A percentile compares a stretch with the other conserved stretches of the same genome.
These are phyloP conservation scores for Solanum lignicaule DNA, from an alignment of 257 asterid species.

Conservation along the genomic window DNA sequence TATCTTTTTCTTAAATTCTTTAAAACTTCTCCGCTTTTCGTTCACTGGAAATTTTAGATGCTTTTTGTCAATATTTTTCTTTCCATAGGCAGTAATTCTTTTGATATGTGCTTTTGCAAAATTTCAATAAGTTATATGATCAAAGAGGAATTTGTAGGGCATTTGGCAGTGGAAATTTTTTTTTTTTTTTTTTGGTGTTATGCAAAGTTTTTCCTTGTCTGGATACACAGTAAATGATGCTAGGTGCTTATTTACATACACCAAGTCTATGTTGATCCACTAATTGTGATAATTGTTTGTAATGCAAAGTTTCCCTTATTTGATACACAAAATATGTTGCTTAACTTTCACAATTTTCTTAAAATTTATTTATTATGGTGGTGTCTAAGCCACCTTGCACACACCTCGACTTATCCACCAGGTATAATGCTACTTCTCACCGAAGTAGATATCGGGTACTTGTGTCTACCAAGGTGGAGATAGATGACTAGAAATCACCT, in stretches of 20 bases:
- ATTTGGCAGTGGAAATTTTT: neutral
- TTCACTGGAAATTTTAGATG: neutral
- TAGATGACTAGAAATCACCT: neutral
- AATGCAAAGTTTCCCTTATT: neutral
- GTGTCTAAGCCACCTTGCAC: neutral
- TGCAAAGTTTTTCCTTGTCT: neutral
- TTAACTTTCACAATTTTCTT: neutral
- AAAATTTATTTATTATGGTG: neutral
- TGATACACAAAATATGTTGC: neutral
- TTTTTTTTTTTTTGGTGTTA: neutral
- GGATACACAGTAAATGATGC: neutral
- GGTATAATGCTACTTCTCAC: neutral
- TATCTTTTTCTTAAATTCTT: neutral
- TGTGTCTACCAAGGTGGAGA: neutral
- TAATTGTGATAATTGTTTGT: neutral
- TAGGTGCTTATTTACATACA: neutral
- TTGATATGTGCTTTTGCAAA: neutral
- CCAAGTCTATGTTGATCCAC: neutral
- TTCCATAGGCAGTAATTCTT: neutral
- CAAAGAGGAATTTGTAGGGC: neutral
- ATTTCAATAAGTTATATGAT: neutral
- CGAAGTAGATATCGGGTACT: neutral
- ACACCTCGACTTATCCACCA: neutral
- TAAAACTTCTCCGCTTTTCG: neutral
- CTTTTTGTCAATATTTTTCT: neutral